Percentiles rank a stretch among this genome's conserved stretches.
Evolutionary conservation across 495 filamentous ascomycete species (phyloP).

Genomic region (Penicillium turbatum): DNA sequence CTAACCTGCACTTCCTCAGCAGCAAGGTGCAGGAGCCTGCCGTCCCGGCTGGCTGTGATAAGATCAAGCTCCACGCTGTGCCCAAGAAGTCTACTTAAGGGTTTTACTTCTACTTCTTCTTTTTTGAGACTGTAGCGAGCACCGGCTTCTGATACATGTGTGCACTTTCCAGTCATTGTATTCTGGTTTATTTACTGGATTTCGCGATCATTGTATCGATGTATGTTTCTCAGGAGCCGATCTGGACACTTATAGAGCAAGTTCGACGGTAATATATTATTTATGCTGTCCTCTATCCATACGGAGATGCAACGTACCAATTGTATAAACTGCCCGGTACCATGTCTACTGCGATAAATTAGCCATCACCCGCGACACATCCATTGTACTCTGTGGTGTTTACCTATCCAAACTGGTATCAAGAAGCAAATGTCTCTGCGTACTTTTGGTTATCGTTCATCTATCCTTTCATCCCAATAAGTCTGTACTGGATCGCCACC

Average conservation of each 20-base stretch:
- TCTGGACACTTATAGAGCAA: too few relatives aligned
- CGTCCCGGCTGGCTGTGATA: conserved; percentile 6
- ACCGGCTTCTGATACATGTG: neutral
- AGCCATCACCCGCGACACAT: too few relatives aligned
- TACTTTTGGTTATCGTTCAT: too few relatives aligned
- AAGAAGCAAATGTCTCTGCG: too few relatives aligned
- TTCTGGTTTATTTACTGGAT: neutral
- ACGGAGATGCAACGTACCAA: too few relatives aligned
- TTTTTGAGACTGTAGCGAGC: neutral
- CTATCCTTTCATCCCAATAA: neutral
- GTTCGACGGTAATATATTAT: too few relatives aligned
- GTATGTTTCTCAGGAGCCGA: too few relatives aligned
- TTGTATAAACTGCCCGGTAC: too few relatives aligned
- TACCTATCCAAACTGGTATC: too few relatives aligned
- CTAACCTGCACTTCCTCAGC: conserved; percentile 8
- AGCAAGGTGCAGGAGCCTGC: neutral
- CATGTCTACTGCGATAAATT: too few relatives aligned
- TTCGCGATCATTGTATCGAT: neutral
- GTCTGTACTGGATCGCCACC: neutral
- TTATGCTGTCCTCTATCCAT: too few relatives aligned
- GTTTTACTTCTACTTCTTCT: neutral
- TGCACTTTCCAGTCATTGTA: neutral
- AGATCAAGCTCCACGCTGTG: conserved; percentile 5
- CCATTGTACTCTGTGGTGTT: too few relatives aligned
- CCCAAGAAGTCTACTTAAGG: conserved; percentile 1